A percentile compares a stretch with the other conserved stretches of the same genome.
Conservation (phyloP, 805 yeast species). For the Nakazawaea sp. region DNA sequence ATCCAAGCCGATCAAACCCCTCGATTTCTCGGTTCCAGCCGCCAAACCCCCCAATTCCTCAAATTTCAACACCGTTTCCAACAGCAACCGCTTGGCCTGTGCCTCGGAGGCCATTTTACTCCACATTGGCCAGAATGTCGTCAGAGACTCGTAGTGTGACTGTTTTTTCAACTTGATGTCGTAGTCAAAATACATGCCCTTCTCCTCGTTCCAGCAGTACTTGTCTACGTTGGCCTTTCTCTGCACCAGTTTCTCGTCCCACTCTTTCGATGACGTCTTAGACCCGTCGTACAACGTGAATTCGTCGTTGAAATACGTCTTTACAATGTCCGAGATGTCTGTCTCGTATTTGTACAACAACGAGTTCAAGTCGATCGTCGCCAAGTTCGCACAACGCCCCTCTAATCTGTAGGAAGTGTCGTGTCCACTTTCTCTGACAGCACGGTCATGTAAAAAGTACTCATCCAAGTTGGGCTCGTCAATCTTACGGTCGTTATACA, state of each 20-base stretch:
- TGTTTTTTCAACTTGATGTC: constrained; percentile 51
- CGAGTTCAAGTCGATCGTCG: constrained; percentile 85
- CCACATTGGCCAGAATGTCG: constrained; percentile 92
- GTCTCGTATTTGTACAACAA: constrained; percentile 83
- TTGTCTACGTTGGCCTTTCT: constrained; percentile 54
- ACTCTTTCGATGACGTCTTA: constrained; percentile 41
- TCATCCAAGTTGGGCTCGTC: constrained; percentile 80
- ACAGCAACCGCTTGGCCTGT: constrained; percentile 62
- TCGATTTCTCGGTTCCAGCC: constrained; percentile 68
- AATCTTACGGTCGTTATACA: constrained; percentile 62
- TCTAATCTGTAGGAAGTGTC: constrained; percentile 90
- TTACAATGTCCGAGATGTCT: constrained; percentile 68
- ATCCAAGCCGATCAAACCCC: constrained; percentile 63
- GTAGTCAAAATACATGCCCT: constrained; percentile 79
- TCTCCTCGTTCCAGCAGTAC: constrained; percentile 78
- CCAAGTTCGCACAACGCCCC: constrained; percentile 82
- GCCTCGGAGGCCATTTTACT: constrained; percentile 56
- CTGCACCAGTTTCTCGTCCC: constrained; percentile 51
- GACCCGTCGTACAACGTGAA: constrained; percentile 30
- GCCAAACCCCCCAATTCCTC: constrained; percentile 88
- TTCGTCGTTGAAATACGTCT: constrained; percentile 45
- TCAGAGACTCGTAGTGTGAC: constrained; percentile 74
- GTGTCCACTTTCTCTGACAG: constrained; percentile 94
- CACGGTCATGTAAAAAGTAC: constrained; percentile 86
- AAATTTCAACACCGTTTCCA: constrained; percentile 53